phyloP scores from a whole-genome alignment of 2,329 filamentous ascomycete genomes.

The Clathrospora elynae region DNA sequence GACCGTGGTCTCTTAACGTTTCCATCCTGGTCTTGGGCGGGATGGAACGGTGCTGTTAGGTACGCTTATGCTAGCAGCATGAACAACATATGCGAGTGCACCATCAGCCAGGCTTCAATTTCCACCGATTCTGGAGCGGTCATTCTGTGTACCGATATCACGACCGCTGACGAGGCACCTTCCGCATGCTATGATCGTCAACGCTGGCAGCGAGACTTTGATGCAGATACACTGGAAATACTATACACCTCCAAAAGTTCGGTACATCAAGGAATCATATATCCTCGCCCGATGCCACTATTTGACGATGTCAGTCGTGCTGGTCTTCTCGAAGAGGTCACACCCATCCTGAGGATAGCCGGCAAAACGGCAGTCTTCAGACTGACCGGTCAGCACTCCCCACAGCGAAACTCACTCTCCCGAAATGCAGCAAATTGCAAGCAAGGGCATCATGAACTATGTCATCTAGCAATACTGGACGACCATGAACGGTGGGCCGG shows the following conservation, averaged over 20 bases:
- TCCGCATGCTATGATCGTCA: not conserved
- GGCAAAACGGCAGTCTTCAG: not conserved
- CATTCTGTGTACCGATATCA: not conserved
- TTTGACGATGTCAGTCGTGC: not conserved
- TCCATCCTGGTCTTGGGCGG: slow-evolving; percentile 4
- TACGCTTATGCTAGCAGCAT: not conserved
- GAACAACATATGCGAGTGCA: not conserved
- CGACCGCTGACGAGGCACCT: not conserved
- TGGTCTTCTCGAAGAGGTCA: not conserved
- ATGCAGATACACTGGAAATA: not conserved
- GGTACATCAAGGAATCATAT: not conserved
- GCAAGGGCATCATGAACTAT: not conserved
- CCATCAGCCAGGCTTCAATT: not conserved
- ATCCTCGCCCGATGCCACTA: not conserved
- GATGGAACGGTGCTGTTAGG: not conserved
- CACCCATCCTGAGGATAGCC: not conserved
- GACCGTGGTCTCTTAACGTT: not conserved
- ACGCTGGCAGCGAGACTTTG: not conserved
- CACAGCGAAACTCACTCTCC: not conserved
- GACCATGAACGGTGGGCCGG: not conserved
- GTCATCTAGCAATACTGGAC: not conserved
- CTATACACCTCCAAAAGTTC: not conserved
- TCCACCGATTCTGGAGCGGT: not conserved
- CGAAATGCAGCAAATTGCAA: not conserved
- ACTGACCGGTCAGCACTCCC: not conserved